Base-by-base conservation (phyloP, 257 asterid species). In the Anisodus tanguticus region DNA sequence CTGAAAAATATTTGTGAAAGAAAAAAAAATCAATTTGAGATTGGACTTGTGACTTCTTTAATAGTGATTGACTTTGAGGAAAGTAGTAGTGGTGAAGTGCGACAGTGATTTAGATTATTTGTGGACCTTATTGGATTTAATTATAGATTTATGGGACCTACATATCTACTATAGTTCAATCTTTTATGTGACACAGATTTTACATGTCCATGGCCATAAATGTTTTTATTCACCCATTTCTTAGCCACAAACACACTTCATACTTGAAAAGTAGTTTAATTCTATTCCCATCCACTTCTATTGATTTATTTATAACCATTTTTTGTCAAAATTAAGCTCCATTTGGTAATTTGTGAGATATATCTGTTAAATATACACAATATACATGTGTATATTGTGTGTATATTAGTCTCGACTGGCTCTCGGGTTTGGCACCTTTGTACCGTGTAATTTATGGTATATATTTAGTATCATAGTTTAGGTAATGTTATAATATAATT, bases 241-340 rank as follows among this genome's bases (percentile, higher is more conserved):
- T 76, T 76, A 55, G 64, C 81, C 81, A 51, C 81, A 72, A 72
- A 66, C 8, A 6, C 76, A 67, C 19, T 67, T 35, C 47, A 69
- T 68, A 68, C 5, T 39, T 39, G 22, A 37, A 68, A 68, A 7
- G 19, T 22, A 11, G 45, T 26, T 51, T 22, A 19, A 76, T 76
- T 76, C 45, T 51, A 31, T 51, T 22, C 13, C 4, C 6, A 76
- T 15, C 43, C 47, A 51, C 6, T 26, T 74, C 12, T 74, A 47
- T 74, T 74, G 55, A 74, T 47, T 72, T 72, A 72, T 31, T 26
- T 4, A 13, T 37, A 39, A 6, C 4, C 0, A 13, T 31, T 31
- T 31, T 31, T 31, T 31, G 5, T 9, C 39, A 9, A 71, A 71
- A 74, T 8, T 49, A 74, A 74, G 17, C 8, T 1, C n/a, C 43